A percentile compares a stretch with the other conserved stretches of the same genome.
These are phyloP conservation scores for Penicillium corylophilum DNA, from an alignment of 2,329 filamentous ascomycete species.

Conservation along the genomic window DNA sequence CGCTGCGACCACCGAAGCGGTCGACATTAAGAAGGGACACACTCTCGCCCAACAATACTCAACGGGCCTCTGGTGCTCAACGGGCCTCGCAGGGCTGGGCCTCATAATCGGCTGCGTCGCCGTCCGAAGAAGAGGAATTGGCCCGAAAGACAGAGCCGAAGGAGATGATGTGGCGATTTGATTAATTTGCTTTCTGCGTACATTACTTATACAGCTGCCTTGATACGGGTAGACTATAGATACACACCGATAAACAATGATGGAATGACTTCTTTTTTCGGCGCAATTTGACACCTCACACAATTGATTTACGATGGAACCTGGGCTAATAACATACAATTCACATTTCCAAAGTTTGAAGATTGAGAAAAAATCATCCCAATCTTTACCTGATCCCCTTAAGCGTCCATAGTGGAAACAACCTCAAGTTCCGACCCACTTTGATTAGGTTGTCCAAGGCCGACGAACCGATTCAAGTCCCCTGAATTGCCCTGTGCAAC, in stretches of 20 bases:
- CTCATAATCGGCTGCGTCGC: slow-evolving; percentile 23
- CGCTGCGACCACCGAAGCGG: slow-evolving; percentile 39
- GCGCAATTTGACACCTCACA: background rate
- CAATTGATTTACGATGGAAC: background rate
- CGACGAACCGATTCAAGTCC: background rate
- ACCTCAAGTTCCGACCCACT: background rate
- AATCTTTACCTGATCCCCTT: background rate
- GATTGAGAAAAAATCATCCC: background rate
- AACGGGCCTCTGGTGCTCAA: slow-evolving; percentile 45
- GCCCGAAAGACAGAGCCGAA: slow-evolving; percentile 19
- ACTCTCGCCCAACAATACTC: slow-evolving; percentile 36
- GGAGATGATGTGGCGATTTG: slow-evolving; percentile 16
- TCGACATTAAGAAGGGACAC: slow-evolving; percentile 40
- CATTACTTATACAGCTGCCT: background rate
- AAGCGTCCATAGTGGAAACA: slow-evolving; percentile 1
- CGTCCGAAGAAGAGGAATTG: slow-evolving; percentile 21
- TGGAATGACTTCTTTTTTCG: background rate
- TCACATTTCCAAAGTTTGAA: background rate
- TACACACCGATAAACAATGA: background rate
- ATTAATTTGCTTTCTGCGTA: background rate
- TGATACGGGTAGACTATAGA: background rate
- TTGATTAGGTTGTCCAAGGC: slow-evolving; percentile 1
- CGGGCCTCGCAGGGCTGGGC: slow-evolving; percentile 40
- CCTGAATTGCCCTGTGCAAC: background rate
- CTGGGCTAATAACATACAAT: background rate